Conservation (phyloP, 208 protist species). For the Ichthyophonus hoferi region DNA sequence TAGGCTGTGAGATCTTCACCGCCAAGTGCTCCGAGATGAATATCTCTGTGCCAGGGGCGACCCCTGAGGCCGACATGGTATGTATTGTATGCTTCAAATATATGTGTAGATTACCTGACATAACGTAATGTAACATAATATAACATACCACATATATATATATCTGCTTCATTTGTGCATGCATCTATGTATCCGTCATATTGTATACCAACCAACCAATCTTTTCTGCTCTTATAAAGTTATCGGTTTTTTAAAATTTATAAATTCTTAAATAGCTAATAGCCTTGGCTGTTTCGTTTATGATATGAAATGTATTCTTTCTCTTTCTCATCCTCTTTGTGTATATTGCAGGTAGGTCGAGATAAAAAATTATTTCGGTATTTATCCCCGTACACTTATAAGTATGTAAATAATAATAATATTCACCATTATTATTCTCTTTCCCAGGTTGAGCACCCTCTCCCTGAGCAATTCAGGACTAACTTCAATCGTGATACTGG, state of each 20-base stretch:
- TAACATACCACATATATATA: neutral
- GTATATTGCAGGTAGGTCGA: too few relatives aligned
- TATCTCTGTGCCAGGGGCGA: constrained; percentile 56
- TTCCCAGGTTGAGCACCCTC: constrained; percentile 17
- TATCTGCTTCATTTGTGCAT: neutral
- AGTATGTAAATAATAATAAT: too few relatives aligned
- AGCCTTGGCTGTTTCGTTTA: too few relatives aligned
- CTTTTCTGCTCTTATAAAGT: neutral
- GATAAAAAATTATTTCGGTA: too few relatives aligned
- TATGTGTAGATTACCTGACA: neutral
- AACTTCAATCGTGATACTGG: neutral
- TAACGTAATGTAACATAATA: neutral
- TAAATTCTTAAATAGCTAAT: neutral
- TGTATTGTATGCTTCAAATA: neutral
- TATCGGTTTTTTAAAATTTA: neutral
- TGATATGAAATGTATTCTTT: too few relatives aligned
- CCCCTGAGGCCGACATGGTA: constrained; percentile 47
- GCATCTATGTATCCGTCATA: neutral
- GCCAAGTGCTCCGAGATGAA: constrained; percentile 68
- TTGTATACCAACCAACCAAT: neutral
- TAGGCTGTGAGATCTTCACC: constrained; percentile 59
- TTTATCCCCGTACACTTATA: too few relatives aligned
- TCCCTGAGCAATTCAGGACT: constrained; percentile 28
- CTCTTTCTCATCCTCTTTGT: too few relatives aligned
- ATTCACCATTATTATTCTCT: too few relatives aligned